Percentiles rank a stretch among this genome's conserved stretches.
These are phyloP conservation scores for Skeletonema potamos DNA, from an alignment of 108 stramenopile species.

Conservation along the genomic window DNA sequence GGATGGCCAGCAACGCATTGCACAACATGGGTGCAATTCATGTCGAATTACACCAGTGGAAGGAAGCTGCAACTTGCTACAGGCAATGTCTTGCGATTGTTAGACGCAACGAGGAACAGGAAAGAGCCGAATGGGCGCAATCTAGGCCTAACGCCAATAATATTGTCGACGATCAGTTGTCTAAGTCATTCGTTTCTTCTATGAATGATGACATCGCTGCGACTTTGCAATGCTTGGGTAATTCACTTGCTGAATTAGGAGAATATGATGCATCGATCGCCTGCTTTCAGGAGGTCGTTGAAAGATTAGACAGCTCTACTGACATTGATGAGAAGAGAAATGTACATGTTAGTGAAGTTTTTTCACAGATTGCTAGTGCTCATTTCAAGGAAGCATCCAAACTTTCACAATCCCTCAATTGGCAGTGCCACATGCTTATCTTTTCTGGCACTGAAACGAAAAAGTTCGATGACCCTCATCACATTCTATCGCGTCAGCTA, in stretches of 20 bases:
- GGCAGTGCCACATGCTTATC: conserved; percentile 28
- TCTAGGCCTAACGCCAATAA: background rate
- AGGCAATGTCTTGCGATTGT: conserved; percentile 45
- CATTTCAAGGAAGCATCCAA: conserved; percentile 32
- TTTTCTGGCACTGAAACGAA: conserved; percentile 18
- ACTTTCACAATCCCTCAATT: conserved; percentile 22
- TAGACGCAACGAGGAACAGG: conserved; percentile 39
- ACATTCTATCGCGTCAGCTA: conserved; percentile 17
- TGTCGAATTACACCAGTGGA: conserved; percentile 49
- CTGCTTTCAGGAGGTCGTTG: conserved; percentile 36
- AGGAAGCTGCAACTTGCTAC: conserved; percentile 45
- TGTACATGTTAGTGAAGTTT: conserved; percentile 11
- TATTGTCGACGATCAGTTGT: background rate
- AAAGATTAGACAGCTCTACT: conserved; percentile 1
- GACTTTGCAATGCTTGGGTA: conserved; percentile 35
- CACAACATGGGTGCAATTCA: conserved; percentile 55
- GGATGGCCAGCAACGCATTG: conserved; percentile 45
- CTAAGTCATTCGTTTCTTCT: conserved; percentile 22
- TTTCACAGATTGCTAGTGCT: conserved; percentile 33
- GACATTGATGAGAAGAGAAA: background rate
- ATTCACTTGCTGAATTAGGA: conserved; percentile 30
- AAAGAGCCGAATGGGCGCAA: conserved; percentile 19
- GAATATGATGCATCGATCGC: conserved; percentile 43
- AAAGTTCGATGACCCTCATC: conserved; percentile 14
- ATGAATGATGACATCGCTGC: conserved; percentile 27